phyloP scores from a whole-genome alignment of 2,329 filamentous ascomycete genomes.

The Alternaria triticimaculans region DNA sequence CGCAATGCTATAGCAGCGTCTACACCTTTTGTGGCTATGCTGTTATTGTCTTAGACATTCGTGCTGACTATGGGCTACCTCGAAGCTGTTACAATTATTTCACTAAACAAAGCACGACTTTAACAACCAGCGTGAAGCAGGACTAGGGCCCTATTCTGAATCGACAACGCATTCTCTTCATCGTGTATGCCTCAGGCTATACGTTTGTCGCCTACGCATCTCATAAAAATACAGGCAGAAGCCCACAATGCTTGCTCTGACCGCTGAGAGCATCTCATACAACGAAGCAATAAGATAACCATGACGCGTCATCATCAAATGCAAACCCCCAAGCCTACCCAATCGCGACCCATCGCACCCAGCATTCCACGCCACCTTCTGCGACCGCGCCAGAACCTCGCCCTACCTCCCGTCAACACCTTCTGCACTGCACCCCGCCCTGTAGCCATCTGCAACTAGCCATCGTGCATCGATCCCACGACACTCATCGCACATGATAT shows the following conservation, averaged over 20 bases:
- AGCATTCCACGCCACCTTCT: neutral
- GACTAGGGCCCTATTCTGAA: neutral
- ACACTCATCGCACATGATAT: neutral
- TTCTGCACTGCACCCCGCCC: neutral
- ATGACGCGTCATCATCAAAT: neutral
- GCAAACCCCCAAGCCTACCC: neutral
- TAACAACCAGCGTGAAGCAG: neutral
- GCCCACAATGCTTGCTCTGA: rapidly evolving
- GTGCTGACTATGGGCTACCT: neutral
- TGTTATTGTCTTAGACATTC: neutral
- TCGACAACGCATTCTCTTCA: neutral
- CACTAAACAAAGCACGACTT: neutral
- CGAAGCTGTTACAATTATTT: neutral
- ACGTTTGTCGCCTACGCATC: neutral
- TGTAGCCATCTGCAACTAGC: neutral
- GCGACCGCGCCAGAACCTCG: neutral
- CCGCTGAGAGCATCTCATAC: neutral
- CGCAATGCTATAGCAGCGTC: neutral
- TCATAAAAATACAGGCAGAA: neutral
- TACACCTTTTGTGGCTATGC: neutral
- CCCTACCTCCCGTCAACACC: neutral
- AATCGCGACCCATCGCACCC: neutral
- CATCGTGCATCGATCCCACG: neutral
- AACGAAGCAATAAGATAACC: neutral
- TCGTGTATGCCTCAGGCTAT: neutral